phyloP scores from a whole-genome alignment of 352 stramenopile species.

The Phytophthora sp. region DNA sequence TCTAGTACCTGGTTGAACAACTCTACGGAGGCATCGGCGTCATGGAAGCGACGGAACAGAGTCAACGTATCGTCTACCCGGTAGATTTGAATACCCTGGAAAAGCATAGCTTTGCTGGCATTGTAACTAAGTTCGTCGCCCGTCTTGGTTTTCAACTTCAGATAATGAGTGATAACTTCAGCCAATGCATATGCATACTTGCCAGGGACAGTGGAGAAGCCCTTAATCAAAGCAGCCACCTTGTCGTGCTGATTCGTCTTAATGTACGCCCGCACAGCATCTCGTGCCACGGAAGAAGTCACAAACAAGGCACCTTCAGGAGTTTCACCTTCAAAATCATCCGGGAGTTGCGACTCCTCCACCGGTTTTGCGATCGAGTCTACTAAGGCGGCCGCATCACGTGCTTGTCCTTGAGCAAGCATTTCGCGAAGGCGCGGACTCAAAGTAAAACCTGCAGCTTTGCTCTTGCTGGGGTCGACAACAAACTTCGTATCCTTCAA shows the following conservation, averaged over 20 bases:
- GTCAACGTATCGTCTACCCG: conserved; percentile 46
- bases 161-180: conserved; percentile 57
- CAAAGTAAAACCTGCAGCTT: conserved; percentile 34
- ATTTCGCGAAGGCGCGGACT: conserved; percentile 56
- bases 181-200: conserved; percentile 53
- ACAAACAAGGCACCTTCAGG: conserved; percentile 43
- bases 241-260: conserved; percentile 56
- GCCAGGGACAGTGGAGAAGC: conserved; percentile 47
- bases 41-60: conserved; percentile 58
- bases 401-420: conserved; percentile 38
- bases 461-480: conserved; percentile 26
- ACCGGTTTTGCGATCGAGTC: conserved; percentile 48
- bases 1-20: conserved; percentile 57
- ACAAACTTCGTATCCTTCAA: conserved; percentile 52
- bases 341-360: conserved; percentile 41
- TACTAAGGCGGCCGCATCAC: conserved; percentile 46
- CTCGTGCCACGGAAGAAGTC: conserved; percentile 41
- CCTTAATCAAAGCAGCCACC: conserved; percentile 56
- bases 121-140: conserved; percentile 57
- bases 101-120: conserved; percentile 60
- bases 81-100: conserved; percentile 54
- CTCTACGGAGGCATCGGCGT: conserved; percentile 39
- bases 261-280: conserved; percentile 59
- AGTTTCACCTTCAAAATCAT: conserved; percentile 34
- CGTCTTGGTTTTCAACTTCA: conserved; percentile 34